Base-by-base conservation (phyloP, 1,284 basidiomycete genomes). In the Tylopilus orsonianus region DNA sequence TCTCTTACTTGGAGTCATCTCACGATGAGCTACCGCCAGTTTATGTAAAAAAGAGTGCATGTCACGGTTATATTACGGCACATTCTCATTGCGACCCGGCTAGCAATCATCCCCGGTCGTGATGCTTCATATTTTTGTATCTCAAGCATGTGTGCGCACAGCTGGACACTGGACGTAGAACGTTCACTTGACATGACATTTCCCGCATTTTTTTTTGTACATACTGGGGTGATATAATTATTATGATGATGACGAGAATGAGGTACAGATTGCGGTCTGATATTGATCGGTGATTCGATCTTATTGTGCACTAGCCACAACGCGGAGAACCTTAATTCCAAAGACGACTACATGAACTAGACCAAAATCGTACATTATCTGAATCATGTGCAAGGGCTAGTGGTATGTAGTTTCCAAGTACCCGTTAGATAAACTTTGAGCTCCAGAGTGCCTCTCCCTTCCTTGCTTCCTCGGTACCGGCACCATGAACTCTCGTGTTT, bases 371-470 rank as follows among this genome's bases (percentile, higher is more conserved):
- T 29, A 29, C 26, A 16, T 26, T 34, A 36, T 48, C 27, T 6
- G 10, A 26, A 23, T 22, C 26, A 27, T 18, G 20, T 27, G 41
- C 32, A 41, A 12, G 16, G 27, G 24, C 20, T n/a, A n/a, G n/a
- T n/a, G n/a, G n/a, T n/a, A n/a, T n/a, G n/a, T n/a, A n/a, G n/a
- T n/a, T n/a, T n/a, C n/a, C n/a, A 24, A 39, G 27, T 24, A 27
- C 22, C 41, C 29, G 22, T 55, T 19, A 75, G 45, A 77, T 72
- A 54, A 75, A 71, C 56, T 72, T 77, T 10, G 74, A 77, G 58
- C 74, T 77, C 73, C 74, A 75, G 54, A 75, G 53, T 5, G 74
- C 75, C 53, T 76, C 76, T 44, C 67, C 68, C 48, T 73, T 67
- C 49, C 74, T 68, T 8, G 74, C 74, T 64, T 77, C 72, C 38